These are phyloP conservation scores for Penicillium manginii DNA, from an alignment of 495 filamentous ascomycete genomes.

Conservation along the genomic window DNA sequence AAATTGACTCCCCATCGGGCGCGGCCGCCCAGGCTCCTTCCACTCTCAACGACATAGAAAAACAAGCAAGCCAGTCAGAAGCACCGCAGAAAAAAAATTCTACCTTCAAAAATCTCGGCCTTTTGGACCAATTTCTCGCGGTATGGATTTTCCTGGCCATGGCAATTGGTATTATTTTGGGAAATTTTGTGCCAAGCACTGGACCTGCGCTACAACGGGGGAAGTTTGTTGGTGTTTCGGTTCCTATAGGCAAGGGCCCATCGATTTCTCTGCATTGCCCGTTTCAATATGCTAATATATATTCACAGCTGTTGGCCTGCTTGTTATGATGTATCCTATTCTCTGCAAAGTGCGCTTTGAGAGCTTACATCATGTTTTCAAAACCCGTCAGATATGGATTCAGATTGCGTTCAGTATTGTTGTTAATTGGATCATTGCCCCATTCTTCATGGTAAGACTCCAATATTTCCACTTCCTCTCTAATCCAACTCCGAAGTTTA, in stretches of 20 bases:
- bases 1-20: background rate
- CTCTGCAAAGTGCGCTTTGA: constrained; percentile 92
- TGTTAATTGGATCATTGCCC: constrained; percentile 89
- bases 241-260: constrained; percentile 74
- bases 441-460: constrained; percentile 76
- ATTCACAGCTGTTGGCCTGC: constrained; percentile 68
- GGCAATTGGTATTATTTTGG: constrained; percentile 77
- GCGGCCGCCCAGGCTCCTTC: background rate
- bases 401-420: constrained; percentile 80
- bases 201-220: constrained; percentile 71
- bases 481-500: background rate
- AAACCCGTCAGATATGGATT: constrained; percentile 67
- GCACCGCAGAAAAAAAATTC: constrained; percentile 24
- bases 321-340: constrained; percentile 96
- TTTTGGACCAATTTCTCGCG: constrained; percentile 76
- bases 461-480: background rate
- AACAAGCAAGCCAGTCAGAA: constrained; percentile 12
- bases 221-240: constrained; percentile 71
- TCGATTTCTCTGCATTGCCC: background rate
- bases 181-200: constrained; percentile 72
- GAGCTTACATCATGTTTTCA: constrained; percentile 70
- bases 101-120: constrained; percentile 61
- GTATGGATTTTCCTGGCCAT: constrained; percentile 90
- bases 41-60: constrained; percentile 23
- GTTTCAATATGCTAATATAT: constrained; percentile 1